These are phyloP conservation scores for Septoria linicola DNA, from an alignment of 2,329 filamentous ascomycete genomes.

Conservation along the genomic window DNA sequence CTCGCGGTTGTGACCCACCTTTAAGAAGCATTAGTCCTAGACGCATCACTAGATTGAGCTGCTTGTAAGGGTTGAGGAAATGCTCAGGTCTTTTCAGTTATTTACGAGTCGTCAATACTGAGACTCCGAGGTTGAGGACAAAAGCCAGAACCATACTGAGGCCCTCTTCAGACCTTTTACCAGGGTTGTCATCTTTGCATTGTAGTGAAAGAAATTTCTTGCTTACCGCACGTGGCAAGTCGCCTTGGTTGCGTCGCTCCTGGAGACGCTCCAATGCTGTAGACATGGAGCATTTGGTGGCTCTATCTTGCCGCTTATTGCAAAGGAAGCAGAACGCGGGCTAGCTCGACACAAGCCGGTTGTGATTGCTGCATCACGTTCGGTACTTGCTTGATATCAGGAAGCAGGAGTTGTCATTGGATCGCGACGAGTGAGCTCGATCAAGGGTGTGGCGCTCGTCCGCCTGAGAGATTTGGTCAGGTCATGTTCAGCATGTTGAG, in stretches of 20 bases:
- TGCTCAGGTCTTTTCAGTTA: slow-evolving; percentile 76
- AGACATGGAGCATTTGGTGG: too few species aligned
- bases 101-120: slow-evolving; percentile 35
- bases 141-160: slow-evolving; percentile 46
- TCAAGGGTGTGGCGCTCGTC: background rate
- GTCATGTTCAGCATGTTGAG: too few species aligned
- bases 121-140: slow-evolving; percentile 29
- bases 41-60: too few species aligned
- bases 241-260: background rate
- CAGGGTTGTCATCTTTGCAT: slow-evolving; percentile 54
- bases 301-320: too few species aligned
- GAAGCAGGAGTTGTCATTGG: background rate
- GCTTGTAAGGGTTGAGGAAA: background rate
- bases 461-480: background rate
- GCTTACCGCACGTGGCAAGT: background rate
- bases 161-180: slow-evolving; percentile 63
- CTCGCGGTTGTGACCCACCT: too few species aligned
- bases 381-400: background rate
- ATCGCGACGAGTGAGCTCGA: background rate
- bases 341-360: background rate
- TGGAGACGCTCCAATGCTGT: background rate
- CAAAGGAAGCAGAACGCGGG: too few species aligned
- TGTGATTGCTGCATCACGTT: background rate
- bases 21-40: too few species aligned
- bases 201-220: background rate